Base-by-base conservation (phyloP, 495 filamentous ascomycete genomes). In the Ramalina peruviana region DNA sequence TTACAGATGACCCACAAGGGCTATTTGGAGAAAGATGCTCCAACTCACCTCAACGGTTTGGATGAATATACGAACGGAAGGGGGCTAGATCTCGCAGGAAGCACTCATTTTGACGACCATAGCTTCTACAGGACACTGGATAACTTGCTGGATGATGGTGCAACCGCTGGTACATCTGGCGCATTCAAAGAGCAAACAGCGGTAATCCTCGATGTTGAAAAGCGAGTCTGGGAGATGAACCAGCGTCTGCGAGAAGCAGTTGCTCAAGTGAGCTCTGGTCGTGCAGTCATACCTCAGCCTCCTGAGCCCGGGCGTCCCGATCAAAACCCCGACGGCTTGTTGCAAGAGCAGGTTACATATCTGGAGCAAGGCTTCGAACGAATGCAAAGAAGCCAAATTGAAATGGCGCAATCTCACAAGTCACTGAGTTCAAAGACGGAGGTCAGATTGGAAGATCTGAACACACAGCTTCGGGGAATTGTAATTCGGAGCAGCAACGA, bases 1-100 rank as follows among this genome's bases (percentile, higher is more conserved):
- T 65, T 96, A 55, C 86, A 94, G 58, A 74, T 92, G 71, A 88
- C 86, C 15, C 88, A 96, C 60, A 80, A 81, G 54, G 75, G 76
- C 13, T 48, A 55, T 46, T 49, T 72, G 52, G 75, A 74, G 52
- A 73, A 76, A 51, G 64, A 68, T 36, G 52, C 59, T 0, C 73
- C 80, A 49, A 82, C 79, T 0, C 75, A 77, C 52, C 78, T 80
- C n/a, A 79, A 83, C 56, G 83, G 78, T 60, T 72, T 82, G 49
- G 76, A 77, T 56, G 74, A 72, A 4, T 77, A 78, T 58, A 71
- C 71, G 20, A 76, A 75, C 46, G 63, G 69, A 15, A 67, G 72
- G 15, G 76, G 71, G 56, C 27, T 56, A 71, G 53, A 70, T 54
- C 19, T 70, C 20, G 59, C 58, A 16, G 68, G 71, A 4, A 48